phyloP scores from a whole-genome alignment of 176 grass and related monocot species.

The Aegilops bicornis region DNA sequence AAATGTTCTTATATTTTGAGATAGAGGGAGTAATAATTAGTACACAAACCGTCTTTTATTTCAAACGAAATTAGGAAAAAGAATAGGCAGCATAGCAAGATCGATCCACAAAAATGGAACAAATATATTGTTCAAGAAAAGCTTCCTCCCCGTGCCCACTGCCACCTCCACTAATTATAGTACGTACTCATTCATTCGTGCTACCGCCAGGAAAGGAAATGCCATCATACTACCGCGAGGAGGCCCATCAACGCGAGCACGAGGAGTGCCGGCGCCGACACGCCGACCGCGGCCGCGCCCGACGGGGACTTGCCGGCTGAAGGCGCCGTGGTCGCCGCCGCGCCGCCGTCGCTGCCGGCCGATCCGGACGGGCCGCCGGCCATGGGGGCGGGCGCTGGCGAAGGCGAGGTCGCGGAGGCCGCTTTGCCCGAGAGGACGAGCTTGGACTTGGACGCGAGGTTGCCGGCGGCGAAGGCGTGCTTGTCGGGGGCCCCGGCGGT shows the following conservation, averaged over 20 bases:
- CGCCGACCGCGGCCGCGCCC: background rate
- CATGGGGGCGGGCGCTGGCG: background rate
- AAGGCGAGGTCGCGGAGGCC: background rate
- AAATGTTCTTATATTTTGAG: too few species aligned
- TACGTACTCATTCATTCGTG: background rate
- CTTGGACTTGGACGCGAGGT: slow-evolving; percentile 42
- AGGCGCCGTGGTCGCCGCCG: background rate
- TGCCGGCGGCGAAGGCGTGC: slow-evolving; percentile 45
- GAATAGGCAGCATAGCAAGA: background rate
- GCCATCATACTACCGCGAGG: slow-evolving; percentile 28
- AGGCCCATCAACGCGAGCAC: slow-evolving; percentile 29
- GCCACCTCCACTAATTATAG: background rate
- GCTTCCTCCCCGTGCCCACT: background rate
- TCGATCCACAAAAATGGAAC: slow-evolving; percentile 22
- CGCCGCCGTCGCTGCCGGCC: slow-evolving; percentile 12
- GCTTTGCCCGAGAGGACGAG: slow-evolving; percentile 47
- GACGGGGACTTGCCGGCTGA: background rate
- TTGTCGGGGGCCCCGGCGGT: slow-evolving; percentile 47
- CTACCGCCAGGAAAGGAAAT: background rate
- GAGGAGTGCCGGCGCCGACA: slow-evolving; percentile 13
- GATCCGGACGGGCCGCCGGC: background rate
- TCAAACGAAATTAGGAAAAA: background rate
- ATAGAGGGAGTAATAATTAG: background rate
- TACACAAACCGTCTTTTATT: slow-evolving; percentile 30
- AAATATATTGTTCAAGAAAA: background rate